These are phyloP conservation scores for Bothriochloa decipiens DNA, from an alignment of 176 grass and related monocot species.

Conservation along the genomic window DNA sequence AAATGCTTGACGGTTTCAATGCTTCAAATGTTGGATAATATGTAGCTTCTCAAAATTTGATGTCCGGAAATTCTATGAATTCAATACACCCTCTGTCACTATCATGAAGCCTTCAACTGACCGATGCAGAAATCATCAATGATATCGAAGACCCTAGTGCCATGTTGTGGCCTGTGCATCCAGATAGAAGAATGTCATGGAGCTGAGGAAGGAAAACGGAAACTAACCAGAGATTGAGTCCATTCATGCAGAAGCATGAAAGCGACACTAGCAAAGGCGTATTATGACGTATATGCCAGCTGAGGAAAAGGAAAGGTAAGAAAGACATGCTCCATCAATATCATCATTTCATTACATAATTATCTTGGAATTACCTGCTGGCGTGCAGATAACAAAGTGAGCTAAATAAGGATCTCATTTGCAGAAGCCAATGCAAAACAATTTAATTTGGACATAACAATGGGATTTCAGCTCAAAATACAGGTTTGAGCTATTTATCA, in stretches of 20 bases:
- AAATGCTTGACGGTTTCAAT: not conserved
- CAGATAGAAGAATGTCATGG: conserved; percentile 24
- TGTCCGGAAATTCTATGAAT: not conserved
- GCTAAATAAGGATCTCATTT: not conserved
- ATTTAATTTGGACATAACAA: not conserved
- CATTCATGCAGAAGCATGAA: conserved; percentile 2
- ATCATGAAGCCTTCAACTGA: conserved; percentile 59
- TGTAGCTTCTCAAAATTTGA: not conserved
- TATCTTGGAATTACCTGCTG: not conserved
- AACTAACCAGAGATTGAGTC: not conserved
- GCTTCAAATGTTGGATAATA: not conserved
- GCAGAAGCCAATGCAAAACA: not conserved
- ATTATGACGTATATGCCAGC: not conserved
- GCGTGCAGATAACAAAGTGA: not conserved
- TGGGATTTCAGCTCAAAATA: not conserved
- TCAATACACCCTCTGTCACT: not conserved
- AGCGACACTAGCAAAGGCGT: not conserved
- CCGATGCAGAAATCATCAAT: conserved; percentile 87
- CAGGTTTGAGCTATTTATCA: not conserved
- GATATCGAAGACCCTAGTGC: conserved; percentile 82
- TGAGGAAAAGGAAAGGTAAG: not conserved
- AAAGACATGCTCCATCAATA: not conserved
- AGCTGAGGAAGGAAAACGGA: not conserved
- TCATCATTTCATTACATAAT: not conserved
- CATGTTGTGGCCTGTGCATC: conserved; percentile 72